Percentiles rank a stretch among this genome's conserved stretches.
phyloP scores from a whole-genome alignment of 306 rosid species.

The Quercus gilva region DNA sequence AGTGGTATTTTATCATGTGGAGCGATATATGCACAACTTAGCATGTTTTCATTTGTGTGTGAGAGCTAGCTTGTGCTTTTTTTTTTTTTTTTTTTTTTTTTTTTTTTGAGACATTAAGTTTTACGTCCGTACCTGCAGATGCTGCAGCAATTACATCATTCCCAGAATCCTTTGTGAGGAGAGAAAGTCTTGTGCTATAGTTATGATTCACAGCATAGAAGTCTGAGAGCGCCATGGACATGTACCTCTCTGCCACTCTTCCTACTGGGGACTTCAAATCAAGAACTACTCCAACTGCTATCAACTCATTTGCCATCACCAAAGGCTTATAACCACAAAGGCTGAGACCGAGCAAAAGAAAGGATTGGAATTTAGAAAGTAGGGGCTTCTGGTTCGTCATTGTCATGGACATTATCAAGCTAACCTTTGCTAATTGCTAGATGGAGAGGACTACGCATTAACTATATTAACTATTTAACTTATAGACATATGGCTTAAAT shows the following conservation, averaged over 20 bases:
- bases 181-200: conserved; percentile 15
- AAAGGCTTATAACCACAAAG: background rate
- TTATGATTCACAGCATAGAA: conserved; percentile 20
- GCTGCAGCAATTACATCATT: conserved; percentile 28
- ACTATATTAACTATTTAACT: too few species aligned
- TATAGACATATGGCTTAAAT: too few species aligned
- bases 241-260: conserved; percentile 7
- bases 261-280: conserved; percentile 18
- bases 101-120: too few species aligned
- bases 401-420: too few species aligned
- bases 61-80: too few species aligned
- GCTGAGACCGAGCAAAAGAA: background rate
- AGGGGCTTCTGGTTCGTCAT: background rate
- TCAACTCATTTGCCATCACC: background rate
- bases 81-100: too few species aligned
- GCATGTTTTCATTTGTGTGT: too few species aligned
- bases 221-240: conserved; percentile 22
- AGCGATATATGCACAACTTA: too few species aligned
- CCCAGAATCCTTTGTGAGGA: conserved; percentile 8
- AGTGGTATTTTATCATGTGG: too few species aligned
- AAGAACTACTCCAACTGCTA: conserved; percentile 31
- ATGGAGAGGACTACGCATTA: too few species aligned
- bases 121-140: conserved; percentile 11
- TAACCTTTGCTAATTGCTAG: too few species aligned
- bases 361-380: background rate